Conservation (phyloP, 345 rosid genomes). For the Mercurialis annua region DNA sequence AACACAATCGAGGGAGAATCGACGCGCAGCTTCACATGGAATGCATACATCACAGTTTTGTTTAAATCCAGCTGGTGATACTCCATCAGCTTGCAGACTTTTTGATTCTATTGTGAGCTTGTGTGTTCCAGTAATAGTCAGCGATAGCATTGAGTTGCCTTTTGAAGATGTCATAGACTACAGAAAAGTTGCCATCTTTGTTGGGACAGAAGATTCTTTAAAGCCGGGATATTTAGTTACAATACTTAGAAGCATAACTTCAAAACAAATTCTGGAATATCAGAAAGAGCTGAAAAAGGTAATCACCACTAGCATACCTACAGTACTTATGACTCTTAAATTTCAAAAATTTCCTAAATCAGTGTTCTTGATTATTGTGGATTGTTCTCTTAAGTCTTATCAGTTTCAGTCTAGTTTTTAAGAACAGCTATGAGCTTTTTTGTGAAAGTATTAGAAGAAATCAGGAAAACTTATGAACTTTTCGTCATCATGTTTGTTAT, state of each 20-base stretch:
- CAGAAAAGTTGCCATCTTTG: constrained; percentile 73
- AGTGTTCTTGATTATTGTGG: not conserved
- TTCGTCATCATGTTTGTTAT: not conserved
- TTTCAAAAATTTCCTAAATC: not conserved
- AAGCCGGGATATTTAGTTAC: constrained; percentile 63
- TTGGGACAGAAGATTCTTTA: constrained; percentile 58
- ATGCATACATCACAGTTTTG: constrained; percentile 98
- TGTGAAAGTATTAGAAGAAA: not conserved
- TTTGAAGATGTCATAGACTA: constrained; percentile 93
- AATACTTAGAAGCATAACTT: constrained; percentile 52
- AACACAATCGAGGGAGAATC: constrained; percentile 88
- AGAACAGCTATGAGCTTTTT: not conserved
- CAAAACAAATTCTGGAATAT: constrained; percentile 59
- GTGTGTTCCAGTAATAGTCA: constrained; percentile 88
- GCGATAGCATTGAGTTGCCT: constrained; percentile 90
- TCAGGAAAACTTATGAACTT: not conserved
- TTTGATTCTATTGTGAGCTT: constrained; percentile 97
- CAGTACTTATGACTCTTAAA: not conserved
- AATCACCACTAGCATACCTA: constrained; percentile 4
- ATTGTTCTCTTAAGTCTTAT: not conserved
- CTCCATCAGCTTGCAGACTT: constrained; percentile 96
- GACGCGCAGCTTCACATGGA: constrained; percentile 84
- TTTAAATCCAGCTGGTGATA: constrained; percentile 96
- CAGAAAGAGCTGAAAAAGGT: constrained; percentile 75
- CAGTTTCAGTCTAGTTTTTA: not conserved